A percentile compares a stretch with the other conserved stretches of the same genome.
Conservation (phyloP, 768 basidiomycete genomes). For the Russula vinacea region DNA sequence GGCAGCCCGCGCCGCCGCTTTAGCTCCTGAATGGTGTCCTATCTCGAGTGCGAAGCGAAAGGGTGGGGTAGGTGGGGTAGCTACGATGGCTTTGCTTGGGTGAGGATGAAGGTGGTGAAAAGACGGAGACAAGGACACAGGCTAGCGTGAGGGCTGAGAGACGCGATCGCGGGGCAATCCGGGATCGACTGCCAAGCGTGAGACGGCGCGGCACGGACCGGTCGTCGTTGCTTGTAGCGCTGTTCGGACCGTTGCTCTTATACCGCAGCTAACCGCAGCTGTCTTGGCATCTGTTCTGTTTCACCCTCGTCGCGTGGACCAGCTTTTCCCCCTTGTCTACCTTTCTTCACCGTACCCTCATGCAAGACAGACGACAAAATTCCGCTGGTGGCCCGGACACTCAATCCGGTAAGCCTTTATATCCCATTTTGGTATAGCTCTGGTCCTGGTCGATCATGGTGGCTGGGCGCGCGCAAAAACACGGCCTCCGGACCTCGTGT, state of each 20-base stretch:
- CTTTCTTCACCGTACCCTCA: neutral
- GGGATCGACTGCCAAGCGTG: no score
- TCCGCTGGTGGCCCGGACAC: neutral
- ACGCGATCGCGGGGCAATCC: no score
- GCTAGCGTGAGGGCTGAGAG: no score
- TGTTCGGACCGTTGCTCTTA: no score
- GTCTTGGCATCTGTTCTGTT: no score
- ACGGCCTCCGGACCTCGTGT: neutral
- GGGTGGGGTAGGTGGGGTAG: neutral
- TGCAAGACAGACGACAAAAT: conserved; percentile 15
- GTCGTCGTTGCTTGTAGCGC: neutral
- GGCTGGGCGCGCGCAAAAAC: neutral
- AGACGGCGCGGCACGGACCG: neutral
- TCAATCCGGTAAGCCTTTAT: neutral
- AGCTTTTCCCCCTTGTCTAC: neutral
- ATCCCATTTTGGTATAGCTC: neutral
- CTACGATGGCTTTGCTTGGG: neutral
- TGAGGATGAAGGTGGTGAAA: neutral
- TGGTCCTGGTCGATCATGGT: neutral
- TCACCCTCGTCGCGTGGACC: no score
- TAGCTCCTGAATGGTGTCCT: neutral
- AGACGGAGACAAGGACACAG: no score
- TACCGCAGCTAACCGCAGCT: no score
- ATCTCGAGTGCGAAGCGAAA: neutral
- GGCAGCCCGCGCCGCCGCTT: neutral